A percentile compares a stretch with the other conserved stretches of the same genome.
Evolutionary conservation across 495 filamentous ascomycete genomes (phyloP).

Genomic region (Tuber indicum): DNA sequence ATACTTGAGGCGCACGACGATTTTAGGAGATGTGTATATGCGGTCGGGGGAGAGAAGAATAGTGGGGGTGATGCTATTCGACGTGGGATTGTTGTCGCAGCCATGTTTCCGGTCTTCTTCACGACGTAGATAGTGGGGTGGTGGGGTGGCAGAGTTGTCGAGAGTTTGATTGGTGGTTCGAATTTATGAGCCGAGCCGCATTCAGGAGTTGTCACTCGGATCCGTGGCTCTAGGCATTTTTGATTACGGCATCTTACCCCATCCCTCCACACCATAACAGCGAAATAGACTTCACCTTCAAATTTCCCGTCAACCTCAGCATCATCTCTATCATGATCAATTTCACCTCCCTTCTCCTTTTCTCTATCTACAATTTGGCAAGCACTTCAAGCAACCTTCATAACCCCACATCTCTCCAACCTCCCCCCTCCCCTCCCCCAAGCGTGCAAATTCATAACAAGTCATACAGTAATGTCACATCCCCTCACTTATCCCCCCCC

Average conservation of each 20-base stretch:
- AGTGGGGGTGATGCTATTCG: background rate
- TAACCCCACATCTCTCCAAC: background rate
- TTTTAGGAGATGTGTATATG: background rate
- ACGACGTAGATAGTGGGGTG: background rate
- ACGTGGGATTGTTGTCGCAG: background rate
- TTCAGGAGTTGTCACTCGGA: background rate
- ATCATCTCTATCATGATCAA: background rate
- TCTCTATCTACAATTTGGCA: background rate
- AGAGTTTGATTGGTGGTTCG: background rate
- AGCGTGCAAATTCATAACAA: background rate
- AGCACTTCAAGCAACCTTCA: background rate
- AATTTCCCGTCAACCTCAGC: no score
- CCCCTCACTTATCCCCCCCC: background rate
- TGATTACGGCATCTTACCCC: background rate
- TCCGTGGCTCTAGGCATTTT: background rate
- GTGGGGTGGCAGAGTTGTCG: constrained; percentile 2
- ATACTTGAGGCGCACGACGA: background rate
- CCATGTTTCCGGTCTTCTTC: background rate
- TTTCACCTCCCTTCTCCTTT: background rate
- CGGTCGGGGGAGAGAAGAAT: background rate
- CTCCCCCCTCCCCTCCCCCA: background rate
- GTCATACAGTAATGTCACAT: background rate
- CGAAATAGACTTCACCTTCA: background rate
- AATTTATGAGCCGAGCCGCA: background rate
- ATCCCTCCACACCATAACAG: background rate